Evolutionary conservation across 805 yeast species (phyloP).

Genomic region (Saturnispora ahearnii): DNA sequence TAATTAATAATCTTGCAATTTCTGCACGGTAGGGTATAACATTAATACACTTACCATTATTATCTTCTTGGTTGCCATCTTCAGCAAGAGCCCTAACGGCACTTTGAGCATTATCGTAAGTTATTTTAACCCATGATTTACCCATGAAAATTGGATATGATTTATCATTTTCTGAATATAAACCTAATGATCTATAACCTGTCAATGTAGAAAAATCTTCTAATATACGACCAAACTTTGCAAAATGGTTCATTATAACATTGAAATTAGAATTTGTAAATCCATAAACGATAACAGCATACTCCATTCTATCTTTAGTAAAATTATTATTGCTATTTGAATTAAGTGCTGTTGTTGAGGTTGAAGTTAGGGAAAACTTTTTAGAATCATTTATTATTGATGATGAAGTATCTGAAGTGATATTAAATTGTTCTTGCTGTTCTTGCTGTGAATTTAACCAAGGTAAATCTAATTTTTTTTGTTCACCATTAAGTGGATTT

Average conservation of each 20-base stretch:
- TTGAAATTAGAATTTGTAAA: slow-evolving; percentile 1
- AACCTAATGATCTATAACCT: not conserved
- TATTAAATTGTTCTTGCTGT: not conserved
- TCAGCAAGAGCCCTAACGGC: slow-evolving; percentile 82
- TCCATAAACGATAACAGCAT: slow-evolving; percentile 61
- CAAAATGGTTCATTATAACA: slow-evolving; percentile 8
- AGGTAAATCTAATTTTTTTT: not conserved
- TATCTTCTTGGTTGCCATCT: slow-evolving; percentile 65
- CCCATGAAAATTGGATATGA: slow-evolving; percentile 69
- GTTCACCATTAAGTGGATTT: slow-evolving; percentile 10
- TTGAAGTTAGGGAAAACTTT: not conserved
- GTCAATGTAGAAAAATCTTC: slow-evolving; percentile 10
- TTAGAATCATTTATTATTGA: not conserved
- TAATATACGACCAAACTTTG: slow-evolving; percentile 12
- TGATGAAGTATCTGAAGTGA: slow-evolving; percentile 31
- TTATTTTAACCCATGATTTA: slow-evolving; percentile 82
- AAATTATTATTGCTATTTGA: slow-evolving; percentile 20
- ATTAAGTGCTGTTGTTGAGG: slow-evolving; percentile 31
- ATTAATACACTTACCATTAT: slow-evolving; percentile 39
- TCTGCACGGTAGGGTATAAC: slow-evolving; percentile 60
- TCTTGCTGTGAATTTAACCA: not conserved
- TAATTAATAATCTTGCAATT: slow-evolving; percentile 47
- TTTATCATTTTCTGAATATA: not conserved
- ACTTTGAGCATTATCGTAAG: slow-evolving; percentile 64
- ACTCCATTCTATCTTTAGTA: slow-evolving; percentile 42